Evolutionary conservation across 2,329 filamentous ascomycete genomes (phyloP), one percentile per base, ranked within the genome.

Genomic region (Delphinella strobiligena): DNA sequence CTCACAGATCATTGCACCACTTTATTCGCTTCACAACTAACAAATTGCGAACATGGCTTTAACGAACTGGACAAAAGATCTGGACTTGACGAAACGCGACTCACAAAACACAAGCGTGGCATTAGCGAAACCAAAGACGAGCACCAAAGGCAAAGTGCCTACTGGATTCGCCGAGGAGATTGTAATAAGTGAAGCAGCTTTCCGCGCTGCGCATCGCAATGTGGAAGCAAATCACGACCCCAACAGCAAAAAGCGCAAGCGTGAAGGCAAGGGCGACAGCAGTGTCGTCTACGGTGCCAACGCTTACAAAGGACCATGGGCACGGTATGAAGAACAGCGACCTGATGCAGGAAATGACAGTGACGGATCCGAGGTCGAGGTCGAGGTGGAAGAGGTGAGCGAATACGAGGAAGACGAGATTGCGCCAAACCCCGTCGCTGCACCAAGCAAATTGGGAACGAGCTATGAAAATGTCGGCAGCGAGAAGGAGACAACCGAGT

Each of bases 301-400:
- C 39, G 80, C 87, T 34, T 98, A 98, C 60, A 74, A 93, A 29
- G 93, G 93, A 0, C 93, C 91, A 0, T 98, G 93, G 93, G 93
- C 91, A 7, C 79, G 73, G 56, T 94, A 93, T 55, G 71, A 78
- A 47, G 68, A 78, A 36, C 78, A 88, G 47, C 81, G 82, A 51
- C 81, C 87, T 48, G 67, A 75, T 22, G 75, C 73, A 40, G 22
- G 22, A 7, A 7, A 7, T 7, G 22, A 27, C 12, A 74, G 82
- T 43, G 78, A 84, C n/a, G 64, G 66, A 10, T 82, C 77, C 33
- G 84, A 82, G 47, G 77, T 74, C 36, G 75, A 85, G 58, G 68
- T 93, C 31, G 80, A 74, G 4, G 50, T 58, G 9, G 82, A 87
- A 55, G 22, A 27, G 12, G 22, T 27, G 22, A 27, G 22, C 22